A percentile compares a stretch with the other conserved stretches of the same genome.
Conservation (phyloP, 2,329 filamentous ascomycete species). For the Rachicladosporium sp. region DNA sequence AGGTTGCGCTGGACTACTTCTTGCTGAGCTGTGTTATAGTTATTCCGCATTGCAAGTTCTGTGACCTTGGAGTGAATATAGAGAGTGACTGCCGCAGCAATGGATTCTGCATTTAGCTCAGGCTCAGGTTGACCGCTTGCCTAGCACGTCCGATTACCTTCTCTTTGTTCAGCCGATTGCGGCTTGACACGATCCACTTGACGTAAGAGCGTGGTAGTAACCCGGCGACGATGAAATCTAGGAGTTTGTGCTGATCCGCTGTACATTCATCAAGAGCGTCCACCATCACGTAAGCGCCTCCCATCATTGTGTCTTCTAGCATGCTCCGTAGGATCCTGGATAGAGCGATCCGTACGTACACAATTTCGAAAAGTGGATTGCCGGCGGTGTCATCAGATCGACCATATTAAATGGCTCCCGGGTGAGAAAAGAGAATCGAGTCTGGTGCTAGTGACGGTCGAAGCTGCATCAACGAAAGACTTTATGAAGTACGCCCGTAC, state of each 20-base stretch:
- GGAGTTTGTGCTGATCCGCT: slow-evolving; percentile 18
- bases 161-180: slow-evolving; percentile 29
- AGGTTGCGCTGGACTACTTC: slow-evolving; percentile 15
- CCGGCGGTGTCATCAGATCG: slow-evolving; percentile 21
- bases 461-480: slow-evolving; percentile 9
- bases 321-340: slow-evolving; percentile 29
- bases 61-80: slow-evolving; percentile 28
- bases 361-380: slow-evolving; percentile 27
- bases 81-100: slow-evolving; percentile 23
- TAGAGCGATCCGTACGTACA: slow-evolving; percentile 27
- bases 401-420: not conserved
- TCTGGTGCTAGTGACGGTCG: slow-evolving; percentile 17
- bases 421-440: not conserved
- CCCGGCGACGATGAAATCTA: slow-evolving; percentile 24
- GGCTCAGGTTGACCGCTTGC: slow-evolving; percentile 10
- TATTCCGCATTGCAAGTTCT: slow-evolving; percentile 16
- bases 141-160: slow-evolving; percentile 12
- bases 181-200: slow-evolving; percentile 36
- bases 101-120: slow-evolving; percentile 23
- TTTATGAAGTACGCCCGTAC: slow-evolving; percentile 10
- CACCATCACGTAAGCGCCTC: slow-evolving; percentile 26
- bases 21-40: slow-evolving; percentile 8
- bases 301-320: slow-evolving; percentile 23
- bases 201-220: slow-evolving; percentile 12
- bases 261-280: slow-evolving; percentile 39